These are phyloP conservation scores for Magnaporthiopsis rhizophila DNA, from an alignment of 2,329 filamentous ascomycete genomes.

Conservation along the genomic window DNA sequence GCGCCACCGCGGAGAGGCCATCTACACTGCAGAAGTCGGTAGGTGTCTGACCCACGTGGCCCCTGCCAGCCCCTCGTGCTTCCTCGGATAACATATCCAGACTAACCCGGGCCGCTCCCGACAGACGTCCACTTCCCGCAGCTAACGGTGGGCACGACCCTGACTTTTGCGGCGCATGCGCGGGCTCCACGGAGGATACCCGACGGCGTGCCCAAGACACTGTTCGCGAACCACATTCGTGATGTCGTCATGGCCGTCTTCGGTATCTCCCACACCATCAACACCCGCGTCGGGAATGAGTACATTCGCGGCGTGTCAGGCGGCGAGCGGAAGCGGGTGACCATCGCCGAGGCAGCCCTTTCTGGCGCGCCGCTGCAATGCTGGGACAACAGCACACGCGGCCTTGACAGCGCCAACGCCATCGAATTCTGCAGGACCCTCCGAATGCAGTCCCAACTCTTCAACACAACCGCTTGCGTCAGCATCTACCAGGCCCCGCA, in stretches of 20 bases:
- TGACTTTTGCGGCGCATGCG: slow-evolving; percentile 68
- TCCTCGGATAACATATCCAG: too few species aligned
- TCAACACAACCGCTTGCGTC: slow-evolving; percentile 56
- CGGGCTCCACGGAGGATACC: slow-evolving; percentile 56
- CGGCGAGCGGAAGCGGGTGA: slow-evolving; percentile 63
- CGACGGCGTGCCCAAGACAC: slow-evolving; percentile 42
- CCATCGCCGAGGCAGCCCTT: slow-evolving; percentile 53
- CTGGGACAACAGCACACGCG: slow-evolving; percentile 67
- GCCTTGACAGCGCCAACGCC: slow-evolving; percentile 67
- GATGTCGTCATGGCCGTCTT: slow-evolving; percentile 72
- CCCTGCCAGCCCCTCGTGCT: neutral
- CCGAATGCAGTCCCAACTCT: slow-evolving; percentile 58
- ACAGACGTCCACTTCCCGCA: slow-evolving; percentile 70
- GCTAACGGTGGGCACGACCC: slow-evolving; percentile 69
- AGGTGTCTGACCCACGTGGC: neutral
- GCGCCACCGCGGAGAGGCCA: slow-evolving; percentile 73
- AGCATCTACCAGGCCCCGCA: slow-evolving; percentile 68
- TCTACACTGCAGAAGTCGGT: slow-evolving; percentile 71
- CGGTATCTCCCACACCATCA: slow-evolving; percentile 63
- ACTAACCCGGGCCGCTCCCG: neutral
- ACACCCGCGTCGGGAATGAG: slow-evolving; percentile 68
- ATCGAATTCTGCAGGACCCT: slow-evolving; percentile 68
- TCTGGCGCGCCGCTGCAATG: slow-evolving; percentile 53
- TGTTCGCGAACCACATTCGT: slow-evolving; percentile 54
- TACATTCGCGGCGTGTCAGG: slow-evolving; percentile 67